These are phyloP conservation scores for Gastrolobium bilobum DNA, from an alignment of 306 rosid genomes.

Conservation along the genomic window DNA sequence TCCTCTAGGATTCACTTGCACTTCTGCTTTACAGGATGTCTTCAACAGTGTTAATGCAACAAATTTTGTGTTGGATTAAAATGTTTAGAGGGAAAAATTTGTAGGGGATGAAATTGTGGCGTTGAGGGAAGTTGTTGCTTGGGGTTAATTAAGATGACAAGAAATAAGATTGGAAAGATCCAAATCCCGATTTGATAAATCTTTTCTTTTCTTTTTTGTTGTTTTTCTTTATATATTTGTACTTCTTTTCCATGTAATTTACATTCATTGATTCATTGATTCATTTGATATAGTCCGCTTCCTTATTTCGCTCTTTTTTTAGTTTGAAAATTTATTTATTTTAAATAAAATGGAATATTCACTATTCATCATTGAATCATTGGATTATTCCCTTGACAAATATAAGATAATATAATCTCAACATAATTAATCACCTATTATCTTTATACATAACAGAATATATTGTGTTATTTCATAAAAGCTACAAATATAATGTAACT, in stretches of 20 bases:
- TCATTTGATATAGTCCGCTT: background rate
- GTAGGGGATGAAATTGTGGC: background rate
- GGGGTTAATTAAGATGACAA: constrained; percentile 3
- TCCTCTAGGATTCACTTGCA: background rate
- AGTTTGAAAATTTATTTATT: background rate
- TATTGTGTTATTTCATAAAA: background rate
- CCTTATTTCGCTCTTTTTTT: background rate
- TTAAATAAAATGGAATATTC: background rate
- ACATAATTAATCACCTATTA: background rate
- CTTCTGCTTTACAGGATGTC: background rate
- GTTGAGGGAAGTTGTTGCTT: background rate
- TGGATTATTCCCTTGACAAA: too few species aligned
- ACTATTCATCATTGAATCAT: too few species aligned
- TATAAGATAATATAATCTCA: background rate
- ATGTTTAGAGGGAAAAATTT: background rate
- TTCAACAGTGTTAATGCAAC: too few species aligned
- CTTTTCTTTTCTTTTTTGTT: background rate
- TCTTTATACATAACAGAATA: background rate
- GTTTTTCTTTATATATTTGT: background rate
- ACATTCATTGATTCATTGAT: background rate
- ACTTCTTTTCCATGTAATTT: background rate
- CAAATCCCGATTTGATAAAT: background rate
- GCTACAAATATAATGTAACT: background rate
- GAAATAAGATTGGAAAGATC: constrained; percentile 2
- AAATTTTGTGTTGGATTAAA: background rate